phyloP scores from a whole-genome alignment of 768 basidiomycete species.

The Boletus patriciae region DNA sequence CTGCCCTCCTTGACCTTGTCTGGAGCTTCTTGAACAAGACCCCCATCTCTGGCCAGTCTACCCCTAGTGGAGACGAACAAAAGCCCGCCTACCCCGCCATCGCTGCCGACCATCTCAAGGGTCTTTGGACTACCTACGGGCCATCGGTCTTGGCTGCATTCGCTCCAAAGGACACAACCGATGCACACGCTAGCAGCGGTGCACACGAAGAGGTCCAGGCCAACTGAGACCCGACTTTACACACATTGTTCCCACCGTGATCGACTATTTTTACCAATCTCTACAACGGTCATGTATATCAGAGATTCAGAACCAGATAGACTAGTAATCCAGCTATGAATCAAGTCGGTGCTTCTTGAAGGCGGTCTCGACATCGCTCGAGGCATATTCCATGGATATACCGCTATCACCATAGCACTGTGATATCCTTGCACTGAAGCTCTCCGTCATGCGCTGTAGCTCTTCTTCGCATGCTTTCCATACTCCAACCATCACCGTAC shows the following conservation, averaged over 20 bases:
- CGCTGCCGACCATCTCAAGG: slow-evolving; percentile 35
- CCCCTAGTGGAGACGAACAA: slow-evolving; percentile 25
- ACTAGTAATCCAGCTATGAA: slow-evolving; percentile 16
- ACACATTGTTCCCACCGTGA: background rate
- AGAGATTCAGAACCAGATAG: slow-evolving; percentile 3
- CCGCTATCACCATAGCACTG: slow-evolving; percentile 81
- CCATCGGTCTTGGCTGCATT: slow-evolving; percentile 39
- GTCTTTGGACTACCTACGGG: slow-evolving; percentile 43
- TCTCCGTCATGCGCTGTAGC: slow-evolving; percentile 67
- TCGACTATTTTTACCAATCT: background rate
- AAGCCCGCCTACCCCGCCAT: background rate
- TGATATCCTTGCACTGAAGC: slow-evolving; percentile 64
- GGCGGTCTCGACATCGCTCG: slow-evolving; percentile 70
- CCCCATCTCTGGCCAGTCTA: slow-evolving; percentile 23
- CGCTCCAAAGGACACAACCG: slow-evolving; percentile 14
- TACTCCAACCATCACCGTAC: slow-evolving; percentile 74
- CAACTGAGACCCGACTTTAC: slow-evolving; percentile 13
- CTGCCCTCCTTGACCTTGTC: slow-evolving; percentile 48
- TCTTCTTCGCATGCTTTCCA: slow-evolving; percentile 93
- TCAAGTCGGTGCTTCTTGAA: slow-evolving; percentile 64
- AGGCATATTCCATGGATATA: slow-evolving; percentile 69
- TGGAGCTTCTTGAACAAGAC: slow-evolving; percentile 45
- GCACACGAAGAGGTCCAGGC: background rate
- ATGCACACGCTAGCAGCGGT: slow-evolving; percentile 8
- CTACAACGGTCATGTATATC: slow-evolving; percentile 8